Conservation (phyloP, 305 asterid genomes). For the Salvia sclarea region DNA sequence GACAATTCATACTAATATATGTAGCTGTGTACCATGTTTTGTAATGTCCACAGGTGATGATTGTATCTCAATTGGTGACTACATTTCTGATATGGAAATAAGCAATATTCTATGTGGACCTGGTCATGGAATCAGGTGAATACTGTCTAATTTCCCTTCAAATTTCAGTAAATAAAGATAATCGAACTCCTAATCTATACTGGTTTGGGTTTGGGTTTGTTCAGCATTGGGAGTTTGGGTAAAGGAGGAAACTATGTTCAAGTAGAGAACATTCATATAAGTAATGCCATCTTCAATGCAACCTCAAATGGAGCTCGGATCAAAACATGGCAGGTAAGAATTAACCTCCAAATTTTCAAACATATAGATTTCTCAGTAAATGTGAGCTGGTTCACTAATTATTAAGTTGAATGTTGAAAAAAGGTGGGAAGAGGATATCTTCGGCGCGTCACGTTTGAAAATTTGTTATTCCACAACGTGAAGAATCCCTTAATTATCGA, state of each 20-base stretch:
- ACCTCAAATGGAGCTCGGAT: conserved; percentile 73
- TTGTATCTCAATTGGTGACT: conserved; percentile 72
- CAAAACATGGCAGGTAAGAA: conserved; percentile 74
- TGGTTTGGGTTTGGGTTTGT: no score
- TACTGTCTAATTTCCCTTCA: neutral
- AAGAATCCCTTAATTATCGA: conserved; percentile 66
- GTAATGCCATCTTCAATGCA: conserved; percentile 40
- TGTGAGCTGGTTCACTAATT: no score
- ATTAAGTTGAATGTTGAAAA: no score
- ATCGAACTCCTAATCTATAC: no score
- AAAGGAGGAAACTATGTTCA: conserved; percentile 41
- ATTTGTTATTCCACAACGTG: conserved; percentile 42
- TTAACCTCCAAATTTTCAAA: neutral
- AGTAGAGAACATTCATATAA: conserved; percentile 48
- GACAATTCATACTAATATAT: no score
- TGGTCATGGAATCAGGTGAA: conserved; percentile 86
- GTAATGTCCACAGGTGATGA: conserved; percentile 56
- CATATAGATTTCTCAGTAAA: no score
- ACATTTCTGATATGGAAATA: conserved; percentile 46
- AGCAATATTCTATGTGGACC: conserved; percentile 67
- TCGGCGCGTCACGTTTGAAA: conserved; percentile 45
- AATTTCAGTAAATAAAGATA: no score
- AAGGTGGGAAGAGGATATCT: conserved; percentile 63
- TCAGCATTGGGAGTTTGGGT: conserved; percentile 71
- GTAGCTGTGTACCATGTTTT: neutral